Evolutionary conservation across 257 asterid species (phyloP).

Genomic region (Ocimum tenuiflorum): DNA sequence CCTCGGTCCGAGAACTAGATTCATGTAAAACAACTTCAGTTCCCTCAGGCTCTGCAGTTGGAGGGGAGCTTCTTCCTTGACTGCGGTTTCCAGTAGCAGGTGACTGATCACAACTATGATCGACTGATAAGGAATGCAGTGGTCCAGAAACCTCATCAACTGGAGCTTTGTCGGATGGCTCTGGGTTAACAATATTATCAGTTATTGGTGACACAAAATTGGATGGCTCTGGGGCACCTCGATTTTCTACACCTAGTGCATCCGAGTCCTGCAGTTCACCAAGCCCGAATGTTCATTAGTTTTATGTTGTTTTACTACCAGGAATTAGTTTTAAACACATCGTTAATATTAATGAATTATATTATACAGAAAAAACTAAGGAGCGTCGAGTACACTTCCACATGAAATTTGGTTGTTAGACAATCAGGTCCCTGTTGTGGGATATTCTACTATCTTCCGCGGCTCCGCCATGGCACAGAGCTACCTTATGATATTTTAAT

Average conservation of each 20-base stretch:
- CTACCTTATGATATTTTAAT: neutral
- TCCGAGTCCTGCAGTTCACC: constrained; percentile 29
- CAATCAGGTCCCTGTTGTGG: neutral
- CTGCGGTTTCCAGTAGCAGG: constrained; percentile 24
- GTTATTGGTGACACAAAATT: constrained; percentile 21
- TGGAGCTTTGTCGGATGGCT: constrained; percentile 22
- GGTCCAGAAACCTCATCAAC: constrained; percentile 25
- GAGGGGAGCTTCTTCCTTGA: constrained; percentile 28
- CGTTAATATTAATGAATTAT: neutral
- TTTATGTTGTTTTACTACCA: constrained; percentile 28
- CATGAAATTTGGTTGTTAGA: neutral
- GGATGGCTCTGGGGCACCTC: constrained; percentile 18
- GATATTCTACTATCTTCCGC: neutral
- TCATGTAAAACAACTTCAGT: constrained; percentile 22
- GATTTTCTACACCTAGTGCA: constrained; percentile 28
- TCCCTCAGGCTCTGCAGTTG: constrained; percentile 29
- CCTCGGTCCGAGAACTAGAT: constrained; percentile 26
- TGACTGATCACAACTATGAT: constrained; percentile 23
- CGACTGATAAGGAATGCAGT: constrained; percentile 25
- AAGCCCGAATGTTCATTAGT: constrained; percentile 17
- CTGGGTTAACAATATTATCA: constrained; percentile 20
- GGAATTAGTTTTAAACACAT: constrained; percentile 1
- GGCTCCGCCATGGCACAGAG: neutral
- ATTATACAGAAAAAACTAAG: neutral
- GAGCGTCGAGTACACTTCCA: neutral